Evolutionary conservation across 2,329 filamentous ascomycete genomes (phyloP), one percentile per base, ranked within the genome.

Genomic region (Alternaria panax): DNA sequence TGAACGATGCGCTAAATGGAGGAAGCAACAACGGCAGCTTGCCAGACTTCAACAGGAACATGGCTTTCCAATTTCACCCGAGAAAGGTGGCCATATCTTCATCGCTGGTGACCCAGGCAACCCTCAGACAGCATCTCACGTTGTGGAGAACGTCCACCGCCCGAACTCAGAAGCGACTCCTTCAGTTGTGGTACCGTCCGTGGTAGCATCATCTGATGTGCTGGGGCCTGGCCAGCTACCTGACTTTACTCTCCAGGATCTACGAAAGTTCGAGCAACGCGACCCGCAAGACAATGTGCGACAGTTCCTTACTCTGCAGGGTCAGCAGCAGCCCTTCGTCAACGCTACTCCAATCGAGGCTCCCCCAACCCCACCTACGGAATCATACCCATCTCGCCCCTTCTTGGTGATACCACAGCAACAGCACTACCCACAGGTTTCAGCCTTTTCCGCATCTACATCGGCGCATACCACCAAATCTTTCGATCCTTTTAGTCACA

Each of bases 261-360:
- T 97, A 16, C 87, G 88, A 58, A 87, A 84, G 63, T 75, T 97
- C 30, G 85, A 90, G 72, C 82, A 84, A 18, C 86, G 90, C 53
- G 93, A 97, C 73, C 91, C 93, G 6, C 93, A 96, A 77, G 93
- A 97, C 79, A 96, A 94, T 69, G 92, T 98, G 34, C 89, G 92
- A 72, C 92, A 96, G 66, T 98, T 97, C 79, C 85, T 98, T 53
- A 87, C 87, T 73, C 93, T 97, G 75, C 94, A 98, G 76, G 89
- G 91, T 76, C 74, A 87, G 59, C 81, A 85, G 50, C 84, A 86
- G 67, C 78, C 75, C 72, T 72, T 90, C n/a, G 87, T 88, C 7
- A 86, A 86, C 8, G 89, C 89, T 7, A 90, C 91, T 16, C 88
- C 89, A 4, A 90, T 90, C 66, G 73, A 79, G 59, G 73, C 76